These are phyloP conservation scores for Sextonia rubra DNA, from an alignment of 164 flowering plant species.

Conservation along the genomic window DNA sequence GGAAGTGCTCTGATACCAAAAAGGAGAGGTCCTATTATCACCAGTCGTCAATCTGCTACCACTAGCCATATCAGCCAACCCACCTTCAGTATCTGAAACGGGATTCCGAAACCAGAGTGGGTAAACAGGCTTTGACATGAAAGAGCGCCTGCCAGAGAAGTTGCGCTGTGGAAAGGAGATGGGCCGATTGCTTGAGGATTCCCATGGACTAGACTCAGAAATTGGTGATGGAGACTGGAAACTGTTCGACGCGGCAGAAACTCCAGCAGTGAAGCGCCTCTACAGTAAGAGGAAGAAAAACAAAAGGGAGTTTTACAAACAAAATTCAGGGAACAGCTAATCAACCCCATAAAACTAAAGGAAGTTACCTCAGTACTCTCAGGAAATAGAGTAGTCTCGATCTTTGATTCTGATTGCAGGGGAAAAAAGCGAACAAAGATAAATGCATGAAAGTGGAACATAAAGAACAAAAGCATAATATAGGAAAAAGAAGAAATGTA, in stretches of 20 bases:
- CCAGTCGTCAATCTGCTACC: slow-evolving; percentile 26
- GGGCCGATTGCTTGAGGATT: slow-evolving; percentile 28
- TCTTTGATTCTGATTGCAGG: slow-evolving; percentile 28
- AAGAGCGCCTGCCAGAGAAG: slow-evolving; percentile 32
- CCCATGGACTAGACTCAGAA: slow-evolving; percentile 37
- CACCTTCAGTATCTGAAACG: slow-evolving; percentile 33
- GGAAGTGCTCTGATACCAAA: slow-evolving; percentile 26
- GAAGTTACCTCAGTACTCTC: slow-evolving; percentile 27
- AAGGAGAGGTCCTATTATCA: slow-evolving; percentile 22
- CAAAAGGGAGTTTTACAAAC: slow-evolving; percentile 1
- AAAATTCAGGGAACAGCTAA: neutral
- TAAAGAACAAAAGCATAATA: too few relatives aligned
- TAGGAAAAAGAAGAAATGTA: too few relatives aligned
- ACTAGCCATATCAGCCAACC: slow-evolving; percentile 20
- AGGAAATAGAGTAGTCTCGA: slow-evolving; percentile 23
- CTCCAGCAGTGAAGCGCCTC: slow-evolving; percentile 22
- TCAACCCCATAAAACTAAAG: neutral
- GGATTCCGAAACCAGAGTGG: slow-evolving; percentile 40
- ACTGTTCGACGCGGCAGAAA: slow-evolving; percentile 29
- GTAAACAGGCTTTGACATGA: slow-evolving; percentile 44
- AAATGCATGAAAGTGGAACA: too few relatives aligned
- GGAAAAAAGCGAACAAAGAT: neutral
- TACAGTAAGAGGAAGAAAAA: slow-evolving; percentile 12
- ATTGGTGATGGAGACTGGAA: slow-evolving; percentile 36
- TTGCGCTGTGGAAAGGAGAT: slow-evolving; percentile 18